A percentile compares a stretch with the other conserved stretches of the same genome.
Evolutionary conservation across 192 early-diverging fungal genomes (phyloP).

Genomic region (Coemansia sp.): DNA sequence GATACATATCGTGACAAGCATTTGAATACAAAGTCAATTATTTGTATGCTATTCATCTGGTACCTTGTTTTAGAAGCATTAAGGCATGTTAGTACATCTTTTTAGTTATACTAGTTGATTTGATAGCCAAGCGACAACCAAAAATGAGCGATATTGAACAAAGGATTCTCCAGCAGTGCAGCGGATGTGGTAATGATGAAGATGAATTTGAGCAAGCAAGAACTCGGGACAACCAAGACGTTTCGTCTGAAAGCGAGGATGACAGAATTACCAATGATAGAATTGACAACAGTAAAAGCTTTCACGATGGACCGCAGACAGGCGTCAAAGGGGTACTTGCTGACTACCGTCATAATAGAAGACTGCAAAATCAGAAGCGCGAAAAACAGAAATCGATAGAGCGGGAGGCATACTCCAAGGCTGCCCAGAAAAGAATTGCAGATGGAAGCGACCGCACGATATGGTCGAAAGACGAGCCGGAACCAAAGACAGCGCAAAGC

Average conservation of each 20-base stretch:
- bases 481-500: not conserved
- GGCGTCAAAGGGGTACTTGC: constrained; percentile 47
- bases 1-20: no score
- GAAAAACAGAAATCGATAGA: constrained; percentile 1
- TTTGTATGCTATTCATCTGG: no score
- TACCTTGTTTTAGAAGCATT: no score
- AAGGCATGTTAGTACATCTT: no score
- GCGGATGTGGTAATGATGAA: constrained; percentile 9
- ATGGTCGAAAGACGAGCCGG: constrained; percentile 16
- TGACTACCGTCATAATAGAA: constrained; percentile 32
- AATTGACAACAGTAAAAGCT: not conserved
- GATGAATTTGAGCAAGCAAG: constrained; percentile 8
- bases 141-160: constrained; percentile 22
- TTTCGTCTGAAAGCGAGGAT: no score
- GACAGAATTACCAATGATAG: not conserved
- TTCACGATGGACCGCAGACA: constrained; percentile 41
- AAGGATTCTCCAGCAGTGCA: constrained; percentile 7
- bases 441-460: constrained; percentile 7
- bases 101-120: no score
- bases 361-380: constrained; percentile 10
- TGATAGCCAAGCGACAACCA: no score
- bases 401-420: constrained; percentile 6
- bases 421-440: constrained; percentile 1
- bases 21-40: no score
- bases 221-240: constrained; percentile 13